These are phyloP conservation scores for Tetrahymena borealis DNA, from an alignment of 73 alveolate genomes.

Conservation along the genomic window DNA sequence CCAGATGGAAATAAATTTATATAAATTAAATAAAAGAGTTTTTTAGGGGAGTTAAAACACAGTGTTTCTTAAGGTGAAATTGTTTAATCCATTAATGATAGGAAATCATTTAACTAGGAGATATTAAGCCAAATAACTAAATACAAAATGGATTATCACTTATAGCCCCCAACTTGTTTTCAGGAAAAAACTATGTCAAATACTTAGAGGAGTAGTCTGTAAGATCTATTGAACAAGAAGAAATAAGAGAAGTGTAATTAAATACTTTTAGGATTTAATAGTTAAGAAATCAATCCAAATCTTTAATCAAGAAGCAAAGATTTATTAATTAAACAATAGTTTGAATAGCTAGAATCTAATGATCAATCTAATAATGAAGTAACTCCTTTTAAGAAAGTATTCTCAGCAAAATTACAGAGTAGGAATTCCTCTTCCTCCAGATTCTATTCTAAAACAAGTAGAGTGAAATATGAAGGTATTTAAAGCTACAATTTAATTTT, in stretches of 20 bases:
- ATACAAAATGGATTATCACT: not conserved
- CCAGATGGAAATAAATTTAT: not conserved
- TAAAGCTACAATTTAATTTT: no score
- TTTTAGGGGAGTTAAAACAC: not conserved
- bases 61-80: not conserved
- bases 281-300: not conserved
- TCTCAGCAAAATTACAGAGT: no score
- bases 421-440: no score
- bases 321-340: no score
- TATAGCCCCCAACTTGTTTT: no score
- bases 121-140: not conserved
- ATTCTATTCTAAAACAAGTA: no score
- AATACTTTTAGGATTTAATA: not conserved
- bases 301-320: no score
- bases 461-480: no score
- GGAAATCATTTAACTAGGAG: not conserved
- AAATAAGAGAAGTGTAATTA: not conserved
- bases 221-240: not conserved
- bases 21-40: not conserved
- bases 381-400: no score
- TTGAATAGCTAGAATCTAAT: no score
- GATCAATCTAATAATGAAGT: no score
- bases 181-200: not conserved
- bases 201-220: not conserved
- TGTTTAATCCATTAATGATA: not conserved